phyloP scores from a whole-genome alignment of 179 eudicot genomes.

The Amaranthus tricolor region DNA sequence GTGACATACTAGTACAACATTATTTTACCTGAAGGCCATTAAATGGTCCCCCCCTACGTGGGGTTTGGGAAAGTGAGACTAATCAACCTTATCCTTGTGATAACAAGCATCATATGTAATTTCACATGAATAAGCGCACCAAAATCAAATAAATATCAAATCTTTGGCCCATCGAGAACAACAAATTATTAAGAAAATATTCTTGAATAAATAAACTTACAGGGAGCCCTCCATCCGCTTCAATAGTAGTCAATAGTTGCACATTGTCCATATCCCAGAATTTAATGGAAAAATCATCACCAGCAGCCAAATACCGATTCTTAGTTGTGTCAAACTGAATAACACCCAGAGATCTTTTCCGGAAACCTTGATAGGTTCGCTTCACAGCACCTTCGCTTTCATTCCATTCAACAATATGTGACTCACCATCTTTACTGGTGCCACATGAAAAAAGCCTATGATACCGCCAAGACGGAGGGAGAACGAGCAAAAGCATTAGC shows the following conservation, averaged over 20 bases:
- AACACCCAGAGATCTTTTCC: constrained; percentile 81
- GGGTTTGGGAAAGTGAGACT: too few relatives aligned
- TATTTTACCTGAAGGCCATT: too few relatives aligned
- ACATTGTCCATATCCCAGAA: constrained; percentile 96
- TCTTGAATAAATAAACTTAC: constrained; percentile 39
- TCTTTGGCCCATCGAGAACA: too few relatives aligned
- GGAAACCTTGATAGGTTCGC: constrained; percentile 75
- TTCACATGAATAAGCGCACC: too few relatives aligned
- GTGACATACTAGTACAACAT: background rate
- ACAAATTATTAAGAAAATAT: background rate
- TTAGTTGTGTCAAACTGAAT: constrained; percentile 92
- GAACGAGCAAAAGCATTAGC: background rate
- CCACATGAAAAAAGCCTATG: constrained; percentile 91
- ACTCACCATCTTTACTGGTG: constrained; percentile 93
- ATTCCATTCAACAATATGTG: constrained; percentile 95
- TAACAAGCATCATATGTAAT: too few relatives aligned
- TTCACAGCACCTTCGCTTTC: constrained; percentile 98
- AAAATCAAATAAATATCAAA: too few relatives aligned
- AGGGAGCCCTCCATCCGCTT: constrained; percentile 91
- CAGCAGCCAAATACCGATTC: constrained; percentile 88
- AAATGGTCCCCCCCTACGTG: too few relatives aligned
- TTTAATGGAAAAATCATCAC: constrained; percentile 79
- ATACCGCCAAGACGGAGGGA: constrained; percentile 6
- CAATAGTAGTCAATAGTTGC: constrained; percentile 68
- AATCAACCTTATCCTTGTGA: too few relatives aligned